Base-by-base conservation (phyloP, 163 green algal genomes). In the Prototheca wickerhamii region DNA sequence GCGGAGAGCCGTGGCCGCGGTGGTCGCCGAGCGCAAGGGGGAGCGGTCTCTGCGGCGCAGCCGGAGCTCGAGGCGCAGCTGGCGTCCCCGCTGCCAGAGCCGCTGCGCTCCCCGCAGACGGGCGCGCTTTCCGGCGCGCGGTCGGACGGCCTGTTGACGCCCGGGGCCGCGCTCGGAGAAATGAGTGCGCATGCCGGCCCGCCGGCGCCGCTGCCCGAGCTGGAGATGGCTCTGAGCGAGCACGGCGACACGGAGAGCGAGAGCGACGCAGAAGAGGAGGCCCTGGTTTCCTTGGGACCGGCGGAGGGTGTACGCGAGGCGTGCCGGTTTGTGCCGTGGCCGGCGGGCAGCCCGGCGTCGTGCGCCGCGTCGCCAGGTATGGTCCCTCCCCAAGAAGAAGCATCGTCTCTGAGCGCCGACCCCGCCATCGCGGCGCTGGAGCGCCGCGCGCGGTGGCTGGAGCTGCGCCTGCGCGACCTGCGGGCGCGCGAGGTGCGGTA, bases 401-500 rank as follows among this genome's bases (percentile, higher is more conserved):
- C 40, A 10, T 49, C 15, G 40, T 10, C 10, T 10, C 40, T 49
- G 40, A 15, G 25, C 37, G 30, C 20, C 49, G 28, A 49, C 6
- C 2, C 23, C 29, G 10, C 40, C 40, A 23, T 26, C 26, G 59
- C 51, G 2, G 58, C 69, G 46, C 69, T 68, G 1, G 74, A 84
- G 68, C 77, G 72, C 67, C 75, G 71, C 30, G 65, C 61, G 0
- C 63, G 72, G 4, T 88, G 78, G 78, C 72, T 88, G 52, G 76
- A 88, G 76, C 72, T 81, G 44, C 72, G 81, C 2, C 61, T 84
- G 51, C 68, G 55, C 15, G 74, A 84, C 59, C 67, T 88, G 58
- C 53, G 42, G 18, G 63, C 58, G 2, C 75, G 81, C 71, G 51
- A 75, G 62, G 60, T 59, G 37, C 70, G 60, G 10, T 72, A 81